Evolutionary conservation across 75 land plant genomes (phyloP).

Genomic region (Cunninghamia lanceolata): DNA sequence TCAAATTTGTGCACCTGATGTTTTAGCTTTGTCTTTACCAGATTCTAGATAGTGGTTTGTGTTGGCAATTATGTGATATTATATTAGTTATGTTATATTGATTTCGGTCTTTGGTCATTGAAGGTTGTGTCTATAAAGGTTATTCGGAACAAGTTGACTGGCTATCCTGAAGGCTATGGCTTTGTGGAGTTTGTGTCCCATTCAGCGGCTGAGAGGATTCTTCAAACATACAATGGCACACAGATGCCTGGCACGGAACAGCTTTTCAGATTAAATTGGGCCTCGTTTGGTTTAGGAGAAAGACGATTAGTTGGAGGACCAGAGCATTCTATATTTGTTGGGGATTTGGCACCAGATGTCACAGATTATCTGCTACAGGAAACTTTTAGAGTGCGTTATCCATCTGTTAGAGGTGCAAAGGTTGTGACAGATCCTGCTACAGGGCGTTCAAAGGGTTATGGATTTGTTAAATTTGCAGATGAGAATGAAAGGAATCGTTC

Average conservation of each 20-base stretch:
- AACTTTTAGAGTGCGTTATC: conserved; percentile 68
- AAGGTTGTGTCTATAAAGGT: conserved; percentile 43
- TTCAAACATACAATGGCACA: conserved; percentile 66
- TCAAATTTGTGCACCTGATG: not conserved
- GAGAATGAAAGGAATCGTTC: conserved; percentile 81
- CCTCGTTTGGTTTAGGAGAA: conserved; percentile 90
- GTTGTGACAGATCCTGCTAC: conserved; percentile 86
- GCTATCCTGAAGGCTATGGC: conserved; percentile 47
- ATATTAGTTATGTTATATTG: not conserved
- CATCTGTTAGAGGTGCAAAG: conserved; percentile 92
- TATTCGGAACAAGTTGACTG: conserved; percentile 48
- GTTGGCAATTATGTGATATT: not conserved
- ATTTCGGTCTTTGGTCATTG: not conserved
- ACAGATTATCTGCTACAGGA: conserved; percentile 91
- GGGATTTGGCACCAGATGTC: conserved; percentile 93
- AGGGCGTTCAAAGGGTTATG: conserved; percentile 90
- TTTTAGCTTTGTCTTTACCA: not conserved
- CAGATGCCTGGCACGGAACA: conserved; percentile 91
- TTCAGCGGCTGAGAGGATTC: conserved; percentile 43
- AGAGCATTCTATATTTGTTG: conserved; percentile 93
- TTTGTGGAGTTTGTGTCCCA: conserved; percentile 47
- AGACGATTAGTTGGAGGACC: conserved; percentile 67
- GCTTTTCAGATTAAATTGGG: conserved; percentile 91
- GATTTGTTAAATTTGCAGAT: conserved; percentile 93
- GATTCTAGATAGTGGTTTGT: not conserved